These are phyloP conservation scores for Colletotrichum sp. DNA, from an alignment of 2,329 filamentous ascomycete species.

Conservation along the genomic window DNA sequence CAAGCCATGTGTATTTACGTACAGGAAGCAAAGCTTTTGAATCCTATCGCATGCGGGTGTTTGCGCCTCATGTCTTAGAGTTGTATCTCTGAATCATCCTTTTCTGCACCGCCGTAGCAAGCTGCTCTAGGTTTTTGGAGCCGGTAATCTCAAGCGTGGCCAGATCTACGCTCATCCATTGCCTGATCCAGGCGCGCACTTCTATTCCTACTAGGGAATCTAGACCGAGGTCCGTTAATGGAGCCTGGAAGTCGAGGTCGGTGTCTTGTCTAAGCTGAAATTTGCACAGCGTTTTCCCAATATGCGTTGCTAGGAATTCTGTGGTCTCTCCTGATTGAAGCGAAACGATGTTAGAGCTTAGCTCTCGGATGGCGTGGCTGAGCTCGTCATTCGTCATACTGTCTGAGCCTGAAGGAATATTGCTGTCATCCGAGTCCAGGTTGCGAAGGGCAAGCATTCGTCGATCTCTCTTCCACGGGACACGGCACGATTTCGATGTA, in stretches of 20 bases:
- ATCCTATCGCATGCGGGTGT: background rate
- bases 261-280: slow-evolving; percentile 20
- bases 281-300: background rate
- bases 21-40: background rate
- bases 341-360: background rate
- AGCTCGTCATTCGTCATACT: background rate
- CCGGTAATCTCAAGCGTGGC: slow-evolving; percentile 1
- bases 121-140: background rate
- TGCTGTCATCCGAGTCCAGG: background rate
- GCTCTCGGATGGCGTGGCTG: background rate
- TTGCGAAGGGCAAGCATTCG: slow-evolving; percentile 29
- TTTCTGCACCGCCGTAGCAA: background rate
- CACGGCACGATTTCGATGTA: background rate
- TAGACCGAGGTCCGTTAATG: slow-evolving; percentile 21
- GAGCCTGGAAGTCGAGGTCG: background rate
- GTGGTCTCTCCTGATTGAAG: background rate
- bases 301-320: background rate
- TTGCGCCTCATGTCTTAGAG: background rate
- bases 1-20: background rate
- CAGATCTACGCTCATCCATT: slow-evolving; percentile 26
- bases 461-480: slow-evolving; percentile 24
- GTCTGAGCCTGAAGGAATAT: background rate
- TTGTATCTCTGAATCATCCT: background rate
- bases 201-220: slow-evolving; percentile 27
- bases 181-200: slow-evolving; percentile 24